Conservation (phyloP, 148 eudicot genomes). For the Rhododendron mucronatum region DNA sequence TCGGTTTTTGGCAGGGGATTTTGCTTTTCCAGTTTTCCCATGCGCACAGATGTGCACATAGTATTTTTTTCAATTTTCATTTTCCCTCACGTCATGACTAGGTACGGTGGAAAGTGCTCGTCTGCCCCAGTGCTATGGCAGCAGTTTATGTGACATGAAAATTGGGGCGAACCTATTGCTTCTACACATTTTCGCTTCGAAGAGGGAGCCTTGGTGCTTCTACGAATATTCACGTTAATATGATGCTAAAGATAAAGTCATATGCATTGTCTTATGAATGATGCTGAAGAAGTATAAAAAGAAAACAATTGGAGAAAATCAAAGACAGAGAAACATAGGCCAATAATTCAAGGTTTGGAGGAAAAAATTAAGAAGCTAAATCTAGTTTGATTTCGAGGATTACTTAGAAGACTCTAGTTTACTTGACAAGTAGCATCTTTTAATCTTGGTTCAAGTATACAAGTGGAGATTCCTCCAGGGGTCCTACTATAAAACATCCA, state of each 20-base stretch:
- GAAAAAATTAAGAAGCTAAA: neutral
- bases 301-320: neutral
- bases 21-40: neutral
- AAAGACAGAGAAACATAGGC: neutral
- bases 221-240: neutral
- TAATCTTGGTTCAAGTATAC: neutral
- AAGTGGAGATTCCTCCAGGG: neutral
- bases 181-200: neutral
- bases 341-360: neutral
- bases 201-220: neutral
- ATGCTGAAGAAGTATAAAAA: neutral
- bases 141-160: no score
- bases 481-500: neutral
- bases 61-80: neutral
- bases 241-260: neutral
- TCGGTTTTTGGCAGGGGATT: neutral
- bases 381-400: neutral
- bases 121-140: no score
- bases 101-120: neutral
- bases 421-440: neutral
- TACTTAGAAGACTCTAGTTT: neutral
- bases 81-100: neutral
- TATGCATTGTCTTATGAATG: neutral
- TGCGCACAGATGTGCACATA: neutral
- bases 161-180: no score